Evolutionary conservation across 1,284 basidiomycete species (phyloP).

Genomic region (Puccinia hordei): DNA sequence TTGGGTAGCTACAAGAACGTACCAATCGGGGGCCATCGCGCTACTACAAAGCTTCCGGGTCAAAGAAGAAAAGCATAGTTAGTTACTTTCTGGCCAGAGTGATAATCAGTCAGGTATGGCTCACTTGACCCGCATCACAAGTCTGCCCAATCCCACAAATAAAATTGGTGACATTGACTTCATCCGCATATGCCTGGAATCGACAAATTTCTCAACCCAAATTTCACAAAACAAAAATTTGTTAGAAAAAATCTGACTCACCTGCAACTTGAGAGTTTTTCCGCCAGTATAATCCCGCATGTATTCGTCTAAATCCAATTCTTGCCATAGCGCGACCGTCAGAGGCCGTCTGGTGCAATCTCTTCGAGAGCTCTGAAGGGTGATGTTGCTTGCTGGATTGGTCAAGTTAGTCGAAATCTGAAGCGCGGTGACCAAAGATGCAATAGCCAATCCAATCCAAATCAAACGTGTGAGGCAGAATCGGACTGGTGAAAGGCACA

Average conservation of each 20-base stretch:
- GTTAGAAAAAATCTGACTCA: neutral
- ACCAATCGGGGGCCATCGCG: conserved; percentile 50
- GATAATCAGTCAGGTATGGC: neutral
- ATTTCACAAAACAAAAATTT: neutral
- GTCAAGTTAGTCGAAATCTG: neutral
- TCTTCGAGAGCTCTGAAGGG: neutral
- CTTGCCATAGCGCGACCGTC: conserved; percentile 24
- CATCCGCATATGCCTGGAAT: conserved; percentile 43
- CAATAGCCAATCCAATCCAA: neutral
- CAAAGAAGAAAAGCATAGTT: neutral
- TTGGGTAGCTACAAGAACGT: conserved; percentile 50
- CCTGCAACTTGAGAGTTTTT: conserved; percentile 23
- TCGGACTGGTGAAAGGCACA: neutral
- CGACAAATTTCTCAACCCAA: neutral
- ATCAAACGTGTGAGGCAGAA: neutral
- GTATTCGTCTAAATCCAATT: conserved; percentile 37
- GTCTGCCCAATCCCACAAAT: conserved; percentile 46
- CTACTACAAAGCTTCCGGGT: conserved; percentile 34
- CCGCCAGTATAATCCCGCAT: conserved; percentile 37
- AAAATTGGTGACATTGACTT: conserved; percentile 50
- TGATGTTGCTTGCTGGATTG: neutral
- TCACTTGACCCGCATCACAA: conserved; percentile 50
- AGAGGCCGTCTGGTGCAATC: conserved; percentile 17
- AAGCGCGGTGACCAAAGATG: neutral
- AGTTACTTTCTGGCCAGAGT: neutral